Conservation (phyloP, 2,329 filamentous ascomycete genomes). For the Nigrospora sphaerica region DNA sequence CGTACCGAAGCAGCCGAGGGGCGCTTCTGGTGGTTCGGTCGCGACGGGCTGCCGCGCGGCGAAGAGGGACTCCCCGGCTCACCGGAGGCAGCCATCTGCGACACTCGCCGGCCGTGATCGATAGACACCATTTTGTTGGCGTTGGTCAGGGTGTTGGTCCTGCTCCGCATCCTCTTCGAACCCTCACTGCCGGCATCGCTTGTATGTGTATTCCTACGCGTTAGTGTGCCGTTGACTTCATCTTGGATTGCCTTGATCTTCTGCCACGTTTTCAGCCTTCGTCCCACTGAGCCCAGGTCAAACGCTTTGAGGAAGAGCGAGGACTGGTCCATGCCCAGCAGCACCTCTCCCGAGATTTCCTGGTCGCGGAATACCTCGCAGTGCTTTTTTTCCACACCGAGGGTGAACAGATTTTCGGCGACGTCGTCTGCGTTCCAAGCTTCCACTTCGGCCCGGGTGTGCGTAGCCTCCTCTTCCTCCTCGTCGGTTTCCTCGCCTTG, state of each 20-base stretch:
- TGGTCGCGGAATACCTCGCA: constrained; percentile 94
- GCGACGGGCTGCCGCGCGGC: constrained; percentile 39
- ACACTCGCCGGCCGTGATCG: constrained; percentile 40
- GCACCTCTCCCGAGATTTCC: constrained; percentile 89
- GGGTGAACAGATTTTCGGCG: constrained; percentile 79
- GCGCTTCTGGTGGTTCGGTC: constrained; percentile 44
- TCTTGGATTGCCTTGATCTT: constrained; percentile 90
- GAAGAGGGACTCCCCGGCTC: constrained; percentile 35
- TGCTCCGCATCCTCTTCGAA: constrained; percentile 40
- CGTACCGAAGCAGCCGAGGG: constrained; percentile 79
- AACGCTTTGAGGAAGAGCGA: constrained; percentile 95
- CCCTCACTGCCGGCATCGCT: constrained; percentile 54
- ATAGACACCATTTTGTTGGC: constrained; percentile 33
- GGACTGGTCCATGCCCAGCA: constrained; percentile 91
- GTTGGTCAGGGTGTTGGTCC: constrained; percentile 50
- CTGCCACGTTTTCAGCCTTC: constrained; percentile 90
- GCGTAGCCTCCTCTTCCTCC: constrained; percentile 73
- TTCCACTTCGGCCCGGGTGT: constrained; percentile 66
- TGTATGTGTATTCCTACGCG: constrained; percentile 44
- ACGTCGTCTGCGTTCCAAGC: constrained; percentile 76
- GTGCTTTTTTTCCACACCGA: constrained; percentile 80
- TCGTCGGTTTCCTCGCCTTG: constrained; percentile 93
- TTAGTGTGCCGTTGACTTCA: constrained; percentile 56
- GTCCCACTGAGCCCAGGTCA: constrained; percentile 83
- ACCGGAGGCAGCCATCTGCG: constrained; percentile 45